Evolutionary conservation across 176 grass and related monocot genomes (phyloP).

Genomic region (Triticum turgidum): DNA sequence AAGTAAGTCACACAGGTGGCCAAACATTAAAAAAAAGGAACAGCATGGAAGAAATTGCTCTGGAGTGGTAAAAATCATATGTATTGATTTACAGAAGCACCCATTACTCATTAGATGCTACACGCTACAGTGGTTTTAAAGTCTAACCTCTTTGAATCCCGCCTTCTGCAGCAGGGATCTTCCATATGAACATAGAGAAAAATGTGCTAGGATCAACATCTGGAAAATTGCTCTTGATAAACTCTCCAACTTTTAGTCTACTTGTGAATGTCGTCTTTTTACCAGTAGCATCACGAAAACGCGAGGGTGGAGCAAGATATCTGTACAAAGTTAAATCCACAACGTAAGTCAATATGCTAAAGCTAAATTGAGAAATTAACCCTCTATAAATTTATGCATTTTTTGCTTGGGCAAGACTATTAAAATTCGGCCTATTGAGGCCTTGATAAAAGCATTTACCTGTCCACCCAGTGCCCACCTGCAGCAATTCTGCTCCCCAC

Average conservation of each 20-base stretch:
- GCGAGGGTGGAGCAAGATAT: slow-evolving; percentile 64
- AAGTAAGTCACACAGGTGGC: neutral
- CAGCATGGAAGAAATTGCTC: neutral
- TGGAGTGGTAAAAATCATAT: neutral
- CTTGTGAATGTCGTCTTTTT: slow-evolving; percentile 59
- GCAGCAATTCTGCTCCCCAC: slow-evolving; percentile 44
- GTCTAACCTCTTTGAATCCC: slow-evolving; percentile 42
- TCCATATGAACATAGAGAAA: slow-evolving; percentile 92
- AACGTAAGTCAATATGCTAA: slow-evolving; percentile 29
- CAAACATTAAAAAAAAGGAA: neutral
- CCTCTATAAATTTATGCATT: neutral
- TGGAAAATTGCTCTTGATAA: slow-evolving; percentile 72
- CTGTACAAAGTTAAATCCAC: slow-evolving; percentile 45
- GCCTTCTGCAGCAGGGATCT: slow-evolving; percentile 54
- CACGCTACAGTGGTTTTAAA: neutral
- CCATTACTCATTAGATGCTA: neutral
- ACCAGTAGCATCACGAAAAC: slow-evolving; percentile 50
- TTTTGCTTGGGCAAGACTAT: neutral
- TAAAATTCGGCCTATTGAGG: neutral
- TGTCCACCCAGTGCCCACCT: slow-evolving; percentile 69
- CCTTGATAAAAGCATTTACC: slow-evolving; percentile 45
- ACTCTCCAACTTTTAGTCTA: slow-evolving; percentile 69
- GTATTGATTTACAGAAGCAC: neutral
- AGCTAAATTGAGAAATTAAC: slow-evolving; percentile 12
- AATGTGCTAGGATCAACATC: slow-evolving; percentile 58